Base-by-base conservation (phyloP, 2,329 filamentous ascomycete species). In the Paecilomyces niveus region DNA sequence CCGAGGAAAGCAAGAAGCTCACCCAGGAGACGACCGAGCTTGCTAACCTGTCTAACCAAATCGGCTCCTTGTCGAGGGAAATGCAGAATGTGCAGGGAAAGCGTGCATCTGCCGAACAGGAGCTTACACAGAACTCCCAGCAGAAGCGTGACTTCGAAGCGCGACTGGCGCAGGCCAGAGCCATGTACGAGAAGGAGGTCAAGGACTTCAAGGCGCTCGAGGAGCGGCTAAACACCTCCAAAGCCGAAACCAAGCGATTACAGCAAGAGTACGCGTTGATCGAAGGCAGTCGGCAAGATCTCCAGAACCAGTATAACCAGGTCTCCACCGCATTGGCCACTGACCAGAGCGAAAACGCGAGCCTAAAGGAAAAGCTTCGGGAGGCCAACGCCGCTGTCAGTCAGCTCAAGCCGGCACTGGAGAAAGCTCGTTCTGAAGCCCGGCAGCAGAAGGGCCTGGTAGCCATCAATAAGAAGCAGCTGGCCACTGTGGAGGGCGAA, bases 381-480 rank as follows among this genome's bases (percentile, higher is more conserved):
- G 83, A 87, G 56, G 83, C 91, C 50, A 99, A 96, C 68, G 82
- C 85, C 11, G 91, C 96, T 73, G 87, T 96, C 65, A 82, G 85
- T 18, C 88, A 92, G 73, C 78, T 97, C 49, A 95, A 92, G 73
- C 92, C 92, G 32, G 88, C 93, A 64, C 85, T 99, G 56, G 94
- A 99, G 72, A 97, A 97, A 79, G 82, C 96, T 67, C 92, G 89
- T 72, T 90, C 89, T 11, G 92, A 97, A 66, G 92, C 92, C 26
- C 87, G 94, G 50, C 94, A 97, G 73, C 92, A 97, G 70, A 97
- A 96, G 78, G 94, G 94, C 18, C 81, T 97, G 64, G 93, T 96
- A 31, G 92, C 94, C 51, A 99, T 99, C 77, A 97, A 97, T 78
- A 97, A 95, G 81, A 99, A 99, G 78, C 94, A 99, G 76, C 80